Conservation (phyloP, 139 green algal species). For the Chlamydomonas applanata region DNA sequence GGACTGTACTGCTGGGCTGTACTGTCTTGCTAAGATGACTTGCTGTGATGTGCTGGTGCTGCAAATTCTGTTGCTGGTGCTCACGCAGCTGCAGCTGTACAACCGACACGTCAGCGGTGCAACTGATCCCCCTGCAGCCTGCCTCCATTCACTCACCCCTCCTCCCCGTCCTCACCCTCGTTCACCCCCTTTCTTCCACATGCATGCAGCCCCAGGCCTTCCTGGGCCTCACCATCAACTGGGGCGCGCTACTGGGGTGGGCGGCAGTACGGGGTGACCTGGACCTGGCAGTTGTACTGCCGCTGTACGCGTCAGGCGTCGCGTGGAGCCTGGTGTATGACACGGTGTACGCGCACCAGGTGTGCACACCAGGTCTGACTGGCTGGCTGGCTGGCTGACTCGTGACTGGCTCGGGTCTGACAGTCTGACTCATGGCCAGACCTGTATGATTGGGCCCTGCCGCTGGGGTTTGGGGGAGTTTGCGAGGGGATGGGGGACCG, state of each 20-base stretch:
- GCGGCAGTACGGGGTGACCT: constrained; percentile 72
- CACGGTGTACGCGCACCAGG: constrained; percentile 98
- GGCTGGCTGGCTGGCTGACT: too few species aligned
- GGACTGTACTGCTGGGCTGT: background rate
- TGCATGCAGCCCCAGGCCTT: constrained; percentile 73
- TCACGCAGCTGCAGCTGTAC: too few species aligned
- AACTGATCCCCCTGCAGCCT: too few species aligned
- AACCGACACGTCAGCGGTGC: too few species aligned
- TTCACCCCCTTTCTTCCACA: background rate
- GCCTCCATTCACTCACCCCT: background rate
- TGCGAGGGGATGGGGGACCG: too few species aligned
- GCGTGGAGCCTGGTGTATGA: constrained; percentile 97
- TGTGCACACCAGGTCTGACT: background rate
- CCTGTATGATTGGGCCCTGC: too few species aligned
- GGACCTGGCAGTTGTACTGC: constrained; percentile 74
- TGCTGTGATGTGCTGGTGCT: too few species aligned
- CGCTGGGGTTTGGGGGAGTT: too few species aligned
- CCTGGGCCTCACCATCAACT: constrained; percentile 97
- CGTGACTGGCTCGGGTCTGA: too few species aligned
- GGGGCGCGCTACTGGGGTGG: constrained; percentile 93
- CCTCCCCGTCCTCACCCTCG: background rate
- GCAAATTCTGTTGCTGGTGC: too few species aligned
- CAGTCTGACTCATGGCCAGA: too few species aligned
- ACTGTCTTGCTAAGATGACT: too few species aligned
- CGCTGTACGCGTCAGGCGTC: constrained; percentile 81